These are phyloP conservation scores for Graphilbum fragrans DNA, from an alignment of 2,329 filamentous ascomycete genomes.

Conservation along the genomic window DNA sequence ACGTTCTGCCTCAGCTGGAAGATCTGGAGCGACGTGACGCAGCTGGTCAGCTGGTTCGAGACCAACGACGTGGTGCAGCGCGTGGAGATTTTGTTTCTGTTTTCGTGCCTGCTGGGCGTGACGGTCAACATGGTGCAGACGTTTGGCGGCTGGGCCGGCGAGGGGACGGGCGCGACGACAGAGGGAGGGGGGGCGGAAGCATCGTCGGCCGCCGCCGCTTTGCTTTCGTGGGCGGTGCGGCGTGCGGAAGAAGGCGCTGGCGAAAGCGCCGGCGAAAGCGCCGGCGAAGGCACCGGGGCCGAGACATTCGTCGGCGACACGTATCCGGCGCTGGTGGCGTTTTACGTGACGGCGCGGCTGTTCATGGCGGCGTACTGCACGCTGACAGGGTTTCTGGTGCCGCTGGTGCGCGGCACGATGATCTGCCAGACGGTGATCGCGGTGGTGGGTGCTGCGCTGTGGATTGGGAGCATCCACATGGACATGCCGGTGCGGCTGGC, in stretches of 20 bases:
- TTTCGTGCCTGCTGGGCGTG: conserved; percentile 47
- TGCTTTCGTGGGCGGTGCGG: conserved; percentile 1
- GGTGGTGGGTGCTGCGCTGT: conserved; percentile 37
- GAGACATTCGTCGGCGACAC: conserved; percentile 24
- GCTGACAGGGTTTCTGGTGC: conserved; percentile 33
- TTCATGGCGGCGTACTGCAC: conserved; percentile 37
- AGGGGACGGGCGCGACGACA: background rate
- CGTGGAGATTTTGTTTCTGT: conserved; percentile 45
- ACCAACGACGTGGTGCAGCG: conserved; percentile 48
- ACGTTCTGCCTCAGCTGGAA: conserved; percentile 53
- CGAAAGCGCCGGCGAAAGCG: background rate
- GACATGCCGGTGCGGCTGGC: conserved; percentile 40
- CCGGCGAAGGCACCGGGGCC: background rate
- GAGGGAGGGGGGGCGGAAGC: background rate
- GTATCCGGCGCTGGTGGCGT: conserved; percentile 45
- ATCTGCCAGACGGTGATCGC: conserved; percentile 30
- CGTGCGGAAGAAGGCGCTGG: background rate
- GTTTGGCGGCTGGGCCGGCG: conserved; percentile 26
- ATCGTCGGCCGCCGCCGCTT: background rate
- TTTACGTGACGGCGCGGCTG: conserved; percentile 46
- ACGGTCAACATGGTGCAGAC: conserved; percentile 51
- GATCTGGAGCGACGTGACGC: conserved; percentile 48
- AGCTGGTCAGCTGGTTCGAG: conserved; percentile 50
- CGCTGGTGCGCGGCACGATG: conserved; percentile 47
- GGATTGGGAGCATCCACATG: conserved; percentile 48